Percentiles rank a stretch among this genome's conserved stretches.
These are phyloP conservation scores for Hamamelis virginiana DNA, from an alignment of 164 flowering plant species.

Conservation along the genomic window DNA sequence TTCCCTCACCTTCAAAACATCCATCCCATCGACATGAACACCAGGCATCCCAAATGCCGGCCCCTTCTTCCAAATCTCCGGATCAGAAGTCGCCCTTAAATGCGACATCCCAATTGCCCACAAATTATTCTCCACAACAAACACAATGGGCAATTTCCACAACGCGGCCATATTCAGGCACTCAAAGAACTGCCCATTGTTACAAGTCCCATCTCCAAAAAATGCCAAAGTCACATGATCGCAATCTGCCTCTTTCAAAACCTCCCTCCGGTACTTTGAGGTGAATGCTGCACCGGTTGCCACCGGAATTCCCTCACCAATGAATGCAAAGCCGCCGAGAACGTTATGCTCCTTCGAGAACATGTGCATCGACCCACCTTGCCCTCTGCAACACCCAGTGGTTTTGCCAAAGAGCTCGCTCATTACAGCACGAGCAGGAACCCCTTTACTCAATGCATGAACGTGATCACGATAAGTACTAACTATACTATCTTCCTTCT, in stretches of 20 bases:
- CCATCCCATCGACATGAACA: conserved; percentile 95
- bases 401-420: conserved; percentile 88
- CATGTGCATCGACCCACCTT: conserved; percentile 99
- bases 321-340: conserved; percentile 91
- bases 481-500: conserved; percentile 57
- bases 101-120: conserved; percentile 99
- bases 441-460: conserved; percentile 87
- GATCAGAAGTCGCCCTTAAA: conserved; percentile 88
- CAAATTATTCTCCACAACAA: conserved; percentile 94
- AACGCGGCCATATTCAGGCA: conserved; percentile 91
- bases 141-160: conserved; percentile 88
- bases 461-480: conserved; percentile 92
- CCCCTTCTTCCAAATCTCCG: conserved; percentile 85
- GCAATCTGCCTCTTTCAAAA: conserved; percentile 57
- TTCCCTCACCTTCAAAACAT: conserved; percentile 95
- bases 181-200: conserved; percentile 92
- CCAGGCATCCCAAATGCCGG: conserved; percentile 95
- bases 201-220: conserved; percentile 91
- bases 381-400: conserved; percentile 93
- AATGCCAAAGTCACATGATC: conserved; percentile 77
- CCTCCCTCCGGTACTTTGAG: conserved; percentile 69
- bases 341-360: conserved; percentile 84
- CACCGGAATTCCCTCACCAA: conserved; percentile 87
- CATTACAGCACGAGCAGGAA: conserved; percentile 84
- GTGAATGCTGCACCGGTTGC: conserved; percentile 95